Conservation (phyloP, 148 eudicot genomes). For the Vaccinium corymbosum region DNA sequence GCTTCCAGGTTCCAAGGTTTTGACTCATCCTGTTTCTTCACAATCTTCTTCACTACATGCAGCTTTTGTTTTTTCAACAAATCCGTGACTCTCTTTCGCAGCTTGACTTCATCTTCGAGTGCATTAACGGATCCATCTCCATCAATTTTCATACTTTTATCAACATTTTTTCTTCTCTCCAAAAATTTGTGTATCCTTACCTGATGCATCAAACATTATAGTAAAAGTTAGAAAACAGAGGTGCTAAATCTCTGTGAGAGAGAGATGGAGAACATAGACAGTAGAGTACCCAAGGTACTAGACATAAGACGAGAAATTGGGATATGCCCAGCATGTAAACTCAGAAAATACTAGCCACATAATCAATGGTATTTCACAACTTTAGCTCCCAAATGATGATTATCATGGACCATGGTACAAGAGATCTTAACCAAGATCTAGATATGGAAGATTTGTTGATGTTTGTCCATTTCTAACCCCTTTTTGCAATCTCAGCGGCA, state of each 20-base stretch:
- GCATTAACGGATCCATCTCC: constrained; percentile 31
- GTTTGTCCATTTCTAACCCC: background rate
- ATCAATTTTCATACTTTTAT: constrained; percentile 24
- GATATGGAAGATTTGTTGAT: background rate
- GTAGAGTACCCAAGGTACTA: background rate
- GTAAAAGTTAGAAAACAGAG: background rate
- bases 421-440: background rate
- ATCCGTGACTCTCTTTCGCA: constrained; percentile 52
- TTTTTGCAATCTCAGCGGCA: background rate
- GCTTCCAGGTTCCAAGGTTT: constrained; percentile 71
- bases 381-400: background rate
- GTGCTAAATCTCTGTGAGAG: background rate
- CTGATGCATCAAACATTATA: constrained; percentile 31
- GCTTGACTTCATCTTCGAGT: constrained; percentile 40
- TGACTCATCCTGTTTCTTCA: constrained; percentile 47
- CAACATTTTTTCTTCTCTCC: constrained; percentile 57
- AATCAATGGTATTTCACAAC: background rate
- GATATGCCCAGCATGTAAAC: background rate
- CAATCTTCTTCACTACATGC: constrained; percentile 51
- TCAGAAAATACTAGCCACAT: background rate
- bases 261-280: background rate
- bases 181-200: constrained; percentile 66
- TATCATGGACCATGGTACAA: background rate
- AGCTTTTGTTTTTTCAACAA: constrained; percentile 82
- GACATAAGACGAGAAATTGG: background rate